phyloP scores from a whole-genome alignment of 2,329 filamentous ascomycete species.

The Penicillium capsulatum region DNA sequence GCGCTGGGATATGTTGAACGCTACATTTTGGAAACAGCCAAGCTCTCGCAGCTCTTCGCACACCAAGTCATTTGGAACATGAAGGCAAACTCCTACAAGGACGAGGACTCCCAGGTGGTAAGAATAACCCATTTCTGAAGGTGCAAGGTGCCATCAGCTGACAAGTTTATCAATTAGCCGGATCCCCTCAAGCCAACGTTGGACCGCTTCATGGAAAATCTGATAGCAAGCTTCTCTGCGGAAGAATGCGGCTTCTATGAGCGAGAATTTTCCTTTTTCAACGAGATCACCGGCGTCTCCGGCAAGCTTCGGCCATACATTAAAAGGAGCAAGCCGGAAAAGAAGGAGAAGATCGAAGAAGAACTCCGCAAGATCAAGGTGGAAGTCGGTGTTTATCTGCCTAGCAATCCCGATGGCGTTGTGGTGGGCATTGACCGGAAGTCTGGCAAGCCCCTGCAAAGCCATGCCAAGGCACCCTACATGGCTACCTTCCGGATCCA shows the following conservation, averaged over 20 bases:
- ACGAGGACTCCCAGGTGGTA: conserved; percentile 83
- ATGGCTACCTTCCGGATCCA: conserved; percentile 98
- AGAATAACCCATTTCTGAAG: conserved; percentile 29
- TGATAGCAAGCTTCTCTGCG: conserved; percentile 75
- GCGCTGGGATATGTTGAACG: conserved; percentile 88
- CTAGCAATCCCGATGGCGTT: conserved; percentile 92
- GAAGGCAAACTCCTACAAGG: conserved; percentile 98
- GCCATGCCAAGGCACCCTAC: conserved; percentile 95
- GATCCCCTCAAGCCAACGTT: conserved; percentile 91
- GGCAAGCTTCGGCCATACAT: conserved; percentile 93
- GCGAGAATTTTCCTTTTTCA: conserved; percentile 95
- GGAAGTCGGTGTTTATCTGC: conserved; percentile 93
- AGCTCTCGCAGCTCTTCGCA: conserved; percentile 95
- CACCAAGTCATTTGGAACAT: conserved; percentile 99
- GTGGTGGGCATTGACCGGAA: conserved; percentile 98
- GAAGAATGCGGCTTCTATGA: conserved; percentile 85
- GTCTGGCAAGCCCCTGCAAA: conserved; percentile 94
- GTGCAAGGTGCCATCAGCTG: neutral
- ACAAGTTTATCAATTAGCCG: conserved; percentile 51
- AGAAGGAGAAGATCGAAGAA: conserved; percentile 99
- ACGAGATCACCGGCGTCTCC: conserved; percentile 91
- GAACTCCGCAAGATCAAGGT: conserved; percentile 96
- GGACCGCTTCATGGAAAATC: conserved; percentile 79
- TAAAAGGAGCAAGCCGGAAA: conserved; percentile 87
- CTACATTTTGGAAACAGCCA: conserved; percentile 94